Conservation (phyloP, 2,329 filamentous ascomycete species). For the Shiraia bambusicola region DNA sequence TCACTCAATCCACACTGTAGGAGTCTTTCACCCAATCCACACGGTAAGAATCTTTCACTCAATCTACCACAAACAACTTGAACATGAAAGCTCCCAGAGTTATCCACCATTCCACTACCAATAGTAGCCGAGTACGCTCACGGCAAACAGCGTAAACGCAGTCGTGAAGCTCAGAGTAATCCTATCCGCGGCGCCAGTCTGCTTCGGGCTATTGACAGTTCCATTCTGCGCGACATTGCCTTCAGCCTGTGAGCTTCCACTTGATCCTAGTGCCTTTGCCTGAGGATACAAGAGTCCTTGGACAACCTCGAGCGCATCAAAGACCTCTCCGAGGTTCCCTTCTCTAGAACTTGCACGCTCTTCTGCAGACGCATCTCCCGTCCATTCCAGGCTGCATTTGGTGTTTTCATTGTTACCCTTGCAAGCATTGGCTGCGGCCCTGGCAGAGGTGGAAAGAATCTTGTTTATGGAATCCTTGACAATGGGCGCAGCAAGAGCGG, state of each 20-base stretch:
- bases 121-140: conserved; percentile 6
- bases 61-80: no score
- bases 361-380: background rate
- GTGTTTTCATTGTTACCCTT: conserved; percentile 5
- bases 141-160: conserved; percentile 13
- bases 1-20: no score
- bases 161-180: conserved; percentile 9
- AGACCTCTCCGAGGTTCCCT: conserved; percentile 20
- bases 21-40: no score
- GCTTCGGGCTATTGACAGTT: conserved; percentile 3
- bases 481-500: conserved; percentile 21
- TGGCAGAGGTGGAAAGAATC: conserved; percentile 22
- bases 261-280: conserved; percentile 6
- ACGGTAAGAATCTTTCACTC: no score
- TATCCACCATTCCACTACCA: no score
- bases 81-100: no score
- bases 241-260: no score
- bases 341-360: conserved; percentile 9
- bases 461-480: conserved; percentile 14
- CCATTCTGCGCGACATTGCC: no score
- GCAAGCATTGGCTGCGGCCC: conserved; percentile 23
- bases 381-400: conserved; percentile 18
- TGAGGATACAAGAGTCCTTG: conserved; percentile 25
- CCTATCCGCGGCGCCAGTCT: conserved; percentile 10
- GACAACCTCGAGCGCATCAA: conserved; percentile 24